These are phyloP conservation scores for Rutstroemia sydowiana DNA, from an alignment of 2,329 filamentous ascomycete genomes.

Conservation along the genomic window DNA sequence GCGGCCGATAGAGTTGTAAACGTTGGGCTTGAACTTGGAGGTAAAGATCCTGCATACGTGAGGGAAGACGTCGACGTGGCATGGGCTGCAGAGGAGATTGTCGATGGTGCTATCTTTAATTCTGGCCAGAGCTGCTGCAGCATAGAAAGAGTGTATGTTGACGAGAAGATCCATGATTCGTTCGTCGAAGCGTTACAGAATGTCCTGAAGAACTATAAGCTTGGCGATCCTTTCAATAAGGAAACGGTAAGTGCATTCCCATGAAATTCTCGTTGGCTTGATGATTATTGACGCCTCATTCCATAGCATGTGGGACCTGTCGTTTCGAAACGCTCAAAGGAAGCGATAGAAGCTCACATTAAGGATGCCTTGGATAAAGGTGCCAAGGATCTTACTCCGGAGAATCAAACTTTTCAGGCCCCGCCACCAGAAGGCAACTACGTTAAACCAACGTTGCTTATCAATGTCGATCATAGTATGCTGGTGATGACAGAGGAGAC, in stretches of 20 bases:
- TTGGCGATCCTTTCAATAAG: conserved; percentile 80
- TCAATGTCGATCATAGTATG: conserved; percentile 75
- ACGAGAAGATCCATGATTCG: conserved; percentile 72
- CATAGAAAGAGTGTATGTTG: conserved; percentile 85
- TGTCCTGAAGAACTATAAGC: conserved; percentile 71
- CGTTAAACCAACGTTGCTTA: conserved; percentile 77
- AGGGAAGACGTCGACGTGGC: conserved; percentile 76
- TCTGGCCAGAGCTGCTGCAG: conserved; percentile 97
- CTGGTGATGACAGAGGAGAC: conserved; percentile 88
- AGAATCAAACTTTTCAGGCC: conserved; percentile 67
- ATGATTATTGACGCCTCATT: conserved; percentile 5
- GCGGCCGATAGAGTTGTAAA: conserved; percentile 77
- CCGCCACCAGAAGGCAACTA: conserved; percentile 78
- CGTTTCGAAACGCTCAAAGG: conserved; percentile 70
- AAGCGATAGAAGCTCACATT: conserved; percentile 71
- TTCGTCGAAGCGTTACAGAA: conserved; percentile 75
- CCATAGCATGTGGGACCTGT: conserved; percentile 70
- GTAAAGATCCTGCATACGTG: conserved; percentile 91
- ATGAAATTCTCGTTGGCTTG: neutral
- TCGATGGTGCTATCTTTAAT: conserved; percentile 95
- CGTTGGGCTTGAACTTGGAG: conserved; percentile 85
- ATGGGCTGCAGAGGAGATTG: conserved; percentile 91
- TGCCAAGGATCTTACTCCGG: conserved; percentile 75
- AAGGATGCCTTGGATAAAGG: conserved; percentile 77
- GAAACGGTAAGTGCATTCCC: conserved; percentile 40